A percentile compares a stretch with the other conserved stretches of the same genome.
Conservation (phyloP, 306 rosid genomes). For the Pterocarpus macrocarpus region DNA sequence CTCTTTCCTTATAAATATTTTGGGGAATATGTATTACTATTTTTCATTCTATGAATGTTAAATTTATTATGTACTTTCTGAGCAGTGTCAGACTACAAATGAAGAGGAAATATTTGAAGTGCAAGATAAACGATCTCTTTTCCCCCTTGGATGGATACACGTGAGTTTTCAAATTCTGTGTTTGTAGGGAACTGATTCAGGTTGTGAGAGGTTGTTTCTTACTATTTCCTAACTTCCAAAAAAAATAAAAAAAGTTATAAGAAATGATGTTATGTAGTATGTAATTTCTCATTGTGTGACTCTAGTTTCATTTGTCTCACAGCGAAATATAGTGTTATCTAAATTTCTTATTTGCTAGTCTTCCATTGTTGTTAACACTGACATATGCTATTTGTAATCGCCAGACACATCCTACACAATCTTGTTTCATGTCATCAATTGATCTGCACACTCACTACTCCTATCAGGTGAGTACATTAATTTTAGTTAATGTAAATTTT, state of each 20-base stretch:
- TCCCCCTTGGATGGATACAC: slow-evolving; percentile 99
- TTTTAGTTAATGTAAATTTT: background rate
- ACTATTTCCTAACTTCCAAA: background rate
- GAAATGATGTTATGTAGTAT: slow-evolving; percentile 18
- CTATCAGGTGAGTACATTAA: slow-evolving; percentile 76
- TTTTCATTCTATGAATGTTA: slow-evolving; percentile 24
- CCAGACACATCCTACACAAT: slow-evolving; percentile 99
- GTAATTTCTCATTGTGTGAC: slow-evolving; percentile 5
- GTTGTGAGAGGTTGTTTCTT: slow-evolving; percentile 19
- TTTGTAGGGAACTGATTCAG: slow-evolving; percentile 20
- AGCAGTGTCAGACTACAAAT: slow-evolving; percentile 90
- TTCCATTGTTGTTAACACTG: slow-evolving; percentile 27
- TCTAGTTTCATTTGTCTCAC: slow-evolving; percentile 1
- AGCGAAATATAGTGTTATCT: slow-evolving; percentile 4
- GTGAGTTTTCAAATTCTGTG: slow-evolving; percentile 62
- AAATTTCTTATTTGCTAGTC: slow-evolving; percentile 20
- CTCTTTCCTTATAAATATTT: slow-evolving; percentile 38
- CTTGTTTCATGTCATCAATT: slow-evolving; percentile 98
- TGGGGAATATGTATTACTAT: slow-evolving; percentile 31
- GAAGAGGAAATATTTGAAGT: slow-evolving; percentile 99
- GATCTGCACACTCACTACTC: slow-evolving; percentile 99
- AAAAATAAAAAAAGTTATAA: background rate
- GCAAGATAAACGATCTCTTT: slow-evolving; percentile 91
- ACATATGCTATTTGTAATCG: slow-evolving; percentile 46
- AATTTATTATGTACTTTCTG: slow-evolving; percentile 42